These are phyloP conservation scores for Orbilia javanica DNA, from an alignment of 2,329 filamentous ascomycete species.

Conservation along the genomic window DNA sequence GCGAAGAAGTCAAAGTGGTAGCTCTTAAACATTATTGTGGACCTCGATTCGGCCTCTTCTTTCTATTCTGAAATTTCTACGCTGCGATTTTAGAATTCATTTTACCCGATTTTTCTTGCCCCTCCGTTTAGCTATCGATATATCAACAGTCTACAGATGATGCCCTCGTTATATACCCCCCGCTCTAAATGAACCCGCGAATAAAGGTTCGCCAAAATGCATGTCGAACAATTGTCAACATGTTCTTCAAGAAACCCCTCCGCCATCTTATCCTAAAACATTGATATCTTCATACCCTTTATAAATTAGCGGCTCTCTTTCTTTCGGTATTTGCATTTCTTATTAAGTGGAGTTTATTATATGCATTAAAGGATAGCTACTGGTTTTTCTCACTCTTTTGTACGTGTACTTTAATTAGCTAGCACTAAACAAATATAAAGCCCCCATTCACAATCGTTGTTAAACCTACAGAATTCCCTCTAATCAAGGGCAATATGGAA, in stretches of 20 bases:
- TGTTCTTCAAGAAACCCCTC: neutral
- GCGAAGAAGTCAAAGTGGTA: conserved; percentile 32
- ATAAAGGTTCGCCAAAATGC: neutral
- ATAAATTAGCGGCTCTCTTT: conserved; percentile 46
- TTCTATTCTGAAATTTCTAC: neutral
- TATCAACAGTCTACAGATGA: neutral
- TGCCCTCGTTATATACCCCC: conserved; percentile 22
- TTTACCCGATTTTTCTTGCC: neutral
- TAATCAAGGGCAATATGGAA: too few species aligned
- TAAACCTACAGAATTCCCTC: neutral
- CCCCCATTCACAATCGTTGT: neutral
- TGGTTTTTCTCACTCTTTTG: neutral
- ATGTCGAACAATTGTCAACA: neutral
- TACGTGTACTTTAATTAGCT: too few species aligned
- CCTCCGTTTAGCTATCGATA: neutral
- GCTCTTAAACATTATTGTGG: neutral
- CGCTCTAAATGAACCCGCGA: conserved; percentile 1
- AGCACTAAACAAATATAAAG: neutral
- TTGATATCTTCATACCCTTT: too few species aligned
- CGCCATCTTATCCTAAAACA: neutral
- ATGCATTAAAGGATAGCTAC: conserved; percentile 14
- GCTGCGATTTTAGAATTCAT: conserved; percentile 7
- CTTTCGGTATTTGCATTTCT: conserved; percentile 15
- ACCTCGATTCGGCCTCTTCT: neutral
- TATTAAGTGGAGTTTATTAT: conserved; percentile 29